Conservation (phyloP, 2,329 filamentous ascomycete species). For the Nigrospora oryzae region DNA sequence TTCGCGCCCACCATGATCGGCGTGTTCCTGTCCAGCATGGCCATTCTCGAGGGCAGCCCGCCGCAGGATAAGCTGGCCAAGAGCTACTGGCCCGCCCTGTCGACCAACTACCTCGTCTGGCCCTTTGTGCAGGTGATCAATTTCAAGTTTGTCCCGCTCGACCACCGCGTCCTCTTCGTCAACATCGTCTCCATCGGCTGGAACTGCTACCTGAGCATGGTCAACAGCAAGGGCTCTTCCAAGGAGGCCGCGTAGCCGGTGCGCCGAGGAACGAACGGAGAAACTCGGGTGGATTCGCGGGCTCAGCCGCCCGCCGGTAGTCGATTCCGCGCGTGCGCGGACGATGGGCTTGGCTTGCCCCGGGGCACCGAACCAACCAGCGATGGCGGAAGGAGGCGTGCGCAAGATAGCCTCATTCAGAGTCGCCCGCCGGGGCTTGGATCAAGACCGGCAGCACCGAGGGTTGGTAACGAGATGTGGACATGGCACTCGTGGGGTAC, state of each 20-base stretch:
- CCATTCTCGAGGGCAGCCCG: constrained; percentile 61
- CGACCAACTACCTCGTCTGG: constrained; percentile 85
- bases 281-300: too few species aligned
- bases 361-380: too few species aligned
- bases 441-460: too few species aligned
- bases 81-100: constrained; percentile 63
- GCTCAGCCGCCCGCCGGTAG: too few species aligned
- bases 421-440: too few species aligned
- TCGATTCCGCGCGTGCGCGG: too few species aligned
- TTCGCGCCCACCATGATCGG: constrained; percentile 82
- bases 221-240: constrained; percentile 35
- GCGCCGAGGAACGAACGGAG: background rate
- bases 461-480: too few species aligned
- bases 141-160: constrained; percentile 77
- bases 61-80: constrained; percentile 59
- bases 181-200: constrained; percentile 67
- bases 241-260: background rate
- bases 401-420: too few species aligned
- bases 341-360: too few species aligned
- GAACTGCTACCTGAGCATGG: constrained; percentile 57
- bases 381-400: too few species aligned
- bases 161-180: constrained; percentile 78
- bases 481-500: too few species aligned
- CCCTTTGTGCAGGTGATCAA: constrained; percentile 77
- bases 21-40: constrained; percentile 78